These are phyloP conservation scores for Piper longum DNA, from an alignment of 164 flowering plant genomes.

Conservation along the genomic window DNA sequence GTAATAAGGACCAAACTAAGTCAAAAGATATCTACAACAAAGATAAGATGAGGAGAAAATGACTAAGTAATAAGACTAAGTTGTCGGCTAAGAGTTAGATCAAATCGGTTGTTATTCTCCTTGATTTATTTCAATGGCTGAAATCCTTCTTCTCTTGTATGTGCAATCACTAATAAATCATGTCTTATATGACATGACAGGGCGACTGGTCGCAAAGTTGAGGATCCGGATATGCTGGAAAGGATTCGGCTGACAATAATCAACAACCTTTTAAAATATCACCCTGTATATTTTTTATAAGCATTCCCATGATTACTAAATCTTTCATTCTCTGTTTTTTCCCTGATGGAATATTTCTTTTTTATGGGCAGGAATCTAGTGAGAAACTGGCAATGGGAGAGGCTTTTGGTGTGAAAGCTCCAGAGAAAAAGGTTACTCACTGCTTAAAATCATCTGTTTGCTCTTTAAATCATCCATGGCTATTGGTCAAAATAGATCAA, in stretches of 20 bases:
- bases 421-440: constrained; percentile 54
- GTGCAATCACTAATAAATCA: background rate
- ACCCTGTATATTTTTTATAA: constrained; percentile 42
- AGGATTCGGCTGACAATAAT: constrained; percentile 30
- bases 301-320: constrained; percentile 1
- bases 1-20: too few relatives aligned
- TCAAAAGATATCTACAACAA: too few relatives aligned
- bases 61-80: too few relatives aligned
- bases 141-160: background rate
- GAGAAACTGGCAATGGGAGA: constrained; percentile 79
- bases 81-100: too few relatives aligned
- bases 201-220: constrained; percentile 78
- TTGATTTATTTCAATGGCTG: background rate
- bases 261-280: constrained; percentile 36
- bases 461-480: background rate
- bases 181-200: constrained; percentile 22
- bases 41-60: too few relatives aligned
- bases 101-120: too few relatives aligned
- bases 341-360: background rate
- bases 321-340: background rate
- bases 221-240: constrained; percentile 36
- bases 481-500: background rate
- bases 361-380: constrained; percentile 62
- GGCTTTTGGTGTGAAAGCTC: constrained; percentile 82
- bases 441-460: background rate